phyloP scores from a whole-genome alignment of 768 basidiomycete species.

The Tylopilus sp. region DNA sequence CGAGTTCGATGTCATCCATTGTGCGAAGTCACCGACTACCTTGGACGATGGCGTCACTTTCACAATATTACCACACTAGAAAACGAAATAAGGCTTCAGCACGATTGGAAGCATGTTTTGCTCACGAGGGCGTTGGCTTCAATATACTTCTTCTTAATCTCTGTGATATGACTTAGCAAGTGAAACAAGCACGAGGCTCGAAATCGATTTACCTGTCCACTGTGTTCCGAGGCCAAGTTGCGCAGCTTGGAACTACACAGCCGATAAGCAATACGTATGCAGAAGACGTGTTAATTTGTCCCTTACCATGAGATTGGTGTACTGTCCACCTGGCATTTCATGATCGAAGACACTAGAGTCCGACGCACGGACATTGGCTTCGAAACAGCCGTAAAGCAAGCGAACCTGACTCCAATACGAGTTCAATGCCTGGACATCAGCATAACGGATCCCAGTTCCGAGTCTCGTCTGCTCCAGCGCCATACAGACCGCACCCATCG shows the following conservation, averaged over 20 bases:
- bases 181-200: constrained; percentile 8
- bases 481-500: constrained; percentile 96
- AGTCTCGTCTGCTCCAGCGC: constrained; percentile 92
- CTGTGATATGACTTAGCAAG: constrained; percentile 35
- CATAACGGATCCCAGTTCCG: constrained; percentile 95
- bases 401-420: constrained; percentile 98
- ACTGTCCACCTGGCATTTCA: constrained; percentile 99
- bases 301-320: constrained; percentile 87
- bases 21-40: constrained; percentile 98
- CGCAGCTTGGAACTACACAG: constrained; percentile 88
- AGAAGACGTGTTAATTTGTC: constrained; percentile 5
- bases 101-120: constrained; percentile 8
- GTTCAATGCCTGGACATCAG: constrained; percentile 96
- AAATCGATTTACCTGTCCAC: constrained; percentile 65
- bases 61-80: constrained; percentile 92
- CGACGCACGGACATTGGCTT: constrained; percentile 94
- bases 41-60: constrained; percentile 99
- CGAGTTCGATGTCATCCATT: constrained; percentile 97
- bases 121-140: constrained; percentile 92
- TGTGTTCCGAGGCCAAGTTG: constrained; percentile 96
- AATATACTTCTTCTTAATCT: constrained; percentile 98
- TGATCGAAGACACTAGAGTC: constrained; percentile 99
- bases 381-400: constrained; percentile 93
- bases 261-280: constrained; percentile 18
- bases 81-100: constrained; percentile 6